Percentiles rank a stretch among this genome's conserved stretches.
Evolutionary conservation across 306 rosid species (phyloP).

Genomic region (Dalbergia oliveri): DNA sequence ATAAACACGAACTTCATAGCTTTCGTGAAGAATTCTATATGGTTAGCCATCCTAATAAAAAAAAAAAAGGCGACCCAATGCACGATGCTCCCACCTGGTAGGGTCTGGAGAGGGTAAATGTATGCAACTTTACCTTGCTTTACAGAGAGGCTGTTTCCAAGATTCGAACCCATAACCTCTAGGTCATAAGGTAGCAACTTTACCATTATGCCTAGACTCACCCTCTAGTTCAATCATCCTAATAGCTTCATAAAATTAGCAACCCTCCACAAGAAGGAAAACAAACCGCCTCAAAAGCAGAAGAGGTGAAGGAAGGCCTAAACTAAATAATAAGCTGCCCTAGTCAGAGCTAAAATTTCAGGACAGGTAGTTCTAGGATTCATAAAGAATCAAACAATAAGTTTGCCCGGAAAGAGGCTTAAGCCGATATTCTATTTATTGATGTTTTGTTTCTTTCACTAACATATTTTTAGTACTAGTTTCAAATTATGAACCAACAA

Average conservation of each 20-base stretch:
- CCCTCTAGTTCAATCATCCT: neutral
- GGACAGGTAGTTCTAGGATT: neutral
- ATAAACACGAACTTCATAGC: neutral
- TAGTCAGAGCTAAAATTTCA: neutral
- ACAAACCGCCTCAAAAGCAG: neutral
- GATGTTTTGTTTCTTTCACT: neutral
- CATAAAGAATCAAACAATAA: neutral
- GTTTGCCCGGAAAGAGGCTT: neutral
- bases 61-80: too few species aligned
- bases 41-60: too few species aligned
- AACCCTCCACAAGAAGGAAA: neutral
- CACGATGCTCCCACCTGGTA: too few species aligned
- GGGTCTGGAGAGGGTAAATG: too few species aligned
- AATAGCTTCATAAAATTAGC: conserved; percentile 18
- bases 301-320: neutral
- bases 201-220: too few species aligned
- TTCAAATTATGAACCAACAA: conserved; percentile 3
- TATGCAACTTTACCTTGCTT: too few species aligned
- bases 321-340: neutral
- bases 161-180: too few species aligned
- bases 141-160: too few species aligned
- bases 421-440: neutral
- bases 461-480: neutral
- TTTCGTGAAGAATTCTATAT: neutral
- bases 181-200: too few species aligned